A percentile compares a stretch with the other conserved stretches of the same genome.
Conservation (phyloP, 768 basidiomycete species). For the Serendipita sp. region DNA sequence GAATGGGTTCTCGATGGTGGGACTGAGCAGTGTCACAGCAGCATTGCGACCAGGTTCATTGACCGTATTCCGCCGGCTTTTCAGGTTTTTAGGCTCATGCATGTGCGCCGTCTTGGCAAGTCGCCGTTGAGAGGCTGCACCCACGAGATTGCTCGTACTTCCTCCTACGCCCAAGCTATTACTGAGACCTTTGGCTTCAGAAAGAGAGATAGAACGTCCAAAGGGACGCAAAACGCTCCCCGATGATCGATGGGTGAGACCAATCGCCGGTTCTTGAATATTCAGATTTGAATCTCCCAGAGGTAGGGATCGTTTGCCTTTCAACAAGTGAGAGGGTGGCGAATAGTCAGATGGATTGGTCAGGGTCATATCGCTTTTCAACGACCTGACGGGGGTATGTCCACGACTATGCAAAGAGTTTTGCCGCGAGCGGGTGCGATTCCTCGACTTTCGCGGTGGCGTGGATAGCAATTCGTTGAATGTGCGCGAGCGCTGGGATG, state of each 20-base stretch:
- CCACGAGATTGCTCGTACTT: neutral
- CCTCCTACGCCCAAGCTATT: neutral
- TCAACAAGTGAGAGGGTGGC: neutral
- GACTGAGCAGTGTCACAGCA: neutral
- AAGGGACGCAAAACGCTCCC: neutral
- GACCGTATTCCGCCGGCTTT: neutral
- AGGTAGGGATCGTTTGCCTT: neutral
- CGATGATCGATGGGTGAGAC: neutral
- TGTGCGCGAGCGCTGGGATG: neutral
- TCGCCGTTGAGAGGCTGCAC: neutral
- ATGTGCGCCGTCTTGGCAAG: constrained; percentile 13
- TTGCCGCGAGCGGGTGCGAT: neutral
- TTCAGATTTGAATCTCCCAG: too few relatives aligned
- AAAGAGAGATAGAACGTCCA: constrained; percentile 3
- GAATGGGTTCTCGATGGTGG: neutral
- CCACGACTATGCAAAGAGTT: neutral
- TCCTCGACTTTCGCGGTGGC: neutral
- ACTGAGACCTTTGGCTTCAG: neutral
- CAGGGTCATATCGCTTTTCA: neutral
- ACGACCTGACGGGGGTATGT: neutral
- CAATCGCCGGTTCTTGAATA: too few relatives aligned
- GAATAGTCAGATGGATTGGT: neutral
- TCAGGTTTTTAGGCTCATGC: constrained; percentile 11
- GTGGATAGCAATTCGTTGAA: neutral
- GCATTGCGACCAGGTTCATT: neutral